These are phyloP conservation scores for Xylaria flabelliformis DNA, from an alignment of 495 filamentous ascomycete genomes.

Conservation along the genomic window DNA sequence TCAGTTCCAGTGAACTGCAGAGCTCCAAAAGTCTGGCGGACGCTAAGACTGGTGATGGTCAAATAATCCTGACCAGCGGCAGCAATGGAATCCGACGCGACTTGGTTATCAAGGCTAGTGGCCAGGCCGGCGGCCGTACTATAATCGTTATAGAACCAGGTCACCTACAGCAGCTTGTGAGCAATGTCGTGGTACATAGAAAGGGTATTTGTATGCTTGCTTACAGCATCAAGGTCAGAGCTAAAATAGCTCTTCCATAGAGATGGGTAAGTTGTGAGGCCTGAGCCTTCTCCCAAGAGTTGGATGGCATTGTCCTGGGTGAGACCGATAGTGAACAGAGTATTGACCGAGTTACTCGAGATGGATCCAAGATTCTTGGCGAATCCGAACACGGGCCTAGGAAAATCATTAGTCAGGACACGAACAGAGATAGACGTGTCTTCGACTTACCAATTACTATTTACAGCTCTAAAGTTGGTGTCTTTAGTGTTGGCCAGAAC, in stretches of 20 bases:
- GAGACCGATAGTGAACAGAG: slow-evolving; percentile 80
- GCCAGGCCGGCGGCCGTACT: slow-evolving; percentile 58
- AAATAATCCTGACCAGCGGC: slow-evolving; percentile 74
- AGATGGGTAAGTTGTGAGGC: slow-evolving; percentile 71
- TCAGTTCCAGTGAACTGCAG: slow-evolving; percentile 83
- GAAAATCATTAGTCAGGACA: not conserved
- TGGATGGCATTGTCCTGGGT: slow-evolving; percentile 79
- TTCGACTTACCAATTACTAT: slow-evolving; percentile 63
- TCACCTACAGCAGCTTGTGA: slow-evolving; percentile 44
- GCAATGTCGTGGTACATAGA: not conserved
- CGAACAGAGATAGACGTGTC: not conserved
- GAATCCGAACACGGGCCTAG: slow-evolving; percentile 83
- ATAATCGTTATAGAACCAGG: slow-evolving; percentile 78
- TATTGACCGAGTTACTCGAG: slow-evolving; percentile 38
- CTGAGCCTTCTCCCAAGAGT: slow-evolving; percentile 72
- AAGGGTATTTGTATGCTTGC: slow-evolving; percentile 25
- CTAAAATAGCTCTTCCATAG: slow-evolving; percentile 77
- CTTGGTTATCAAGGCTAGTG: slow-evolving; percentile 68
- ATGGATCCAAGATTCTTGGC: slow-evolving; percentile 71
- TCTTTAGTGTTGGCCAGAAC: slow-evolving; percentile 71
- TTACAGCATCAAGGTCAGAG: slow-evolving; percentile 60
- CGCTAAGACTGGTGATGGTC: slow-evolving; percentile 81
- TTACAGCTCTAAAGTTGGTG: slow-evolving; percentile 69
- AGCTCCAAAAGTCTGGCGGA: slow-evolving; percentile 87
- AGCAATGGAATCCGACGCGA: slow-evolving; percentile 72